Evolutionary conservation across 192 early-diverging fungal species (phyloP).

Genomic region (Funneliformis geosporum): DNA sequence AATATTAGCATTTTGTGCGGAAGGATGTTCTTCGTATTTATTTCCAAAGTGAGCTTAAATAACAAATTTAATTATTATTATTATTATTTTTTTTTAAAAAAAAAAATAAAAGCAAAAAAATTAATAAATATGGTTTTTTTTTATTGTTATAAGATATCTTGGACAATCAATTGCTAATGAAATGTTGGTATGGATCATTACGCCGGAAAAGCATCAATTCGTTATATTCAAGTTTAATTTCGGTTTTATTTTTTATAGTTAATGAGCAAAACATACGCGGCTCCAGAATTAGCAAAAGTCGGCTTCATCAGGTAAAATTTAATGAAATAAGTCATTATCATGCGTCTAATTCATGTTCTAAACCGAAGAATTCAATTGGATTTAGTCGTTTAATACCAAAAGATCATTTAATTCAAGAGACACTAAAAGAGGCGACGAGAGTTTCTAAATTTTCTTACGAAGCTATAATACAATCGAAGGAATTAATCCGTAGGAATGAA

Average conservation of each 20-base stretch:
- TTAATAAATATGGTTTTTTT: too few relatives aligned
- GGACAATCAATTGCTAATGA: slow-evolving; percentile 67
- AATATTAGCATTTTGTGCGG: slow-evolving; percentile 62
- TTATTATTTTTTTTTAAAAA: too few relatives aligned
- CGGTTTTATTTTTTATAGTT: slow-evolving; percentile 32
- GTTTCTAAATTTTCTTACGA: neutral
- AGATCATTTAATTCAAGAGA: neutral
- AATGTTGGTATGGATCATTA: slow-evolving; percentile 51
- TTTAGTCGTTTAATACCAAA: neutral
- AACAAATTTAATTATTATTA: neutral
- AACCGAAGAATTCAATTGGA: too few relatives aligned
- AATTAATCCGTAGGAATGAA: neutral
- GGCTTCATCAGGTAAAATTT: slow-evolving; percentile 39
- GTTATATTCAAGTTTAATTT: neutral
- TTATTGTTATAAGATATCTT: slow-evolving; percentile 66
- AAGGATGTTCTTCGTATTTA: slow-evolving; percentile 68
- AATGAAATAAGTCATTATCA: neutral
- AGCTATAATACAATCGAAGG: neutral
- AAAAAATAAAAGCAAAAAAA: too few relatives aligned
- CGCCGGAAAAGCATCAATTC: too few relatives aligned
- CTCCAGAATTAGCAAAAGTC: slow-evolving; percentile 60
- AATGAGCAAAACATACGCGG: slow-evolving; percentile 55
- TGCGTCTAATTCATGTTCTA: neutral
- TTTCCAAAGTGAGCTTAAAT: slow-evolving; percentile 56
- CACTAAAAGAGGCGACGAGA: neutral